Percentiles rank a stretch among this genome's conserved stretches.
phyloP scores from a whole-genome alignment of 495 filamentous ascomycete genomes.

The Hypoxylon subgilvum region DNA sequence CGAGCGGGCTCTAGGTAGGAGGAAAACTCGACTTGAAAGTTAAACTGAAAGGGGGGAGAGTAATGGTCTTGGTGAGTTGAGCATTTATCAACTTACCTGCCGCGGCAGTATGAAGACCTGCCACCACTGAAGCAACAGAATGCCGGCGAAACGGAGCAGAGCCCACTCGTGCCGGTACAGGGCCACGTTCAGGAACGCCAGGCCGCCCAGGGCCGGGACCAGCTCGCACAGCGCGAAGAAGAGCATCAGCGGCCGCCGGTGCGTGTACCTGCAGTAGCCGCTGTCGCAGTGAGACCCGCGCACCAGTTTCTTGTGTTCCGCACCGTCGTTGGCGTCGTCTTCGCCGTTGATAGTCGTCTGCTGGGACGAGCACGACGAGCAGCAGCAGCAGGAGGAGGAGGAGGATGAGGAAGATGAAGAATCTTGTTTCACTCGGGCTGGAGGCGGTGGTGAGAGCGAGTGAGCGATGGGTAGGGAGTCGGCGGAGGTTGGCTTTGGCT shows the following conservation, averaged over 20 bases:
- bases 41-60: too few species aligned
- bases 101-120: constrained; percentile 33
- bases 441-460: background rate
- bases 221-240: constrained; percentile 25
- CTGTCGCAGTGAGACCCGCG: constrained; percentile 14
- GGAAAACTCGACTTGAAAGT: too few species aligned
- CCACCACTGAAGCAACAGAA: constrained; percentile 31
- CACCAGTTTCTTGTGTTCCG: background rate
- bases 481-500: background rate
- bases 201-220: constrained; percentile 2
- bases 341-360: too few species aligned
- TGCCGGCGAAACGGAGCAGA: constrained; percentile 21
- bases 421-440: background rate
- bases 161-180: constrained; percentile 28
- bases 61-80: too few species aligned
- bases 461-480: background rate
- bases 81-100: constrained; percentile 5
- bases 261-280: constrained; percentile 24
- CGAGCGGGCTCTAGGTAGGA: too few species aligned
- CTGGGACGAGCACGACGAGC: too few species aligned
- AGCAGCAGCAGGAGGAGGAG: too few species aligned
- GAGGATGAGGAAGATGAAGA: background rate
- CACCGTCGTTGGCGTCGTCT: background rate
- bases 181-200: constrained; percentile 13
- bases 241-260: constrained; percentile 17